These are phyloP conservation scores for Sextonia rubra DNA, from an alignment of 164 flowering plant species.

Conservation along the genomic window DNA sequence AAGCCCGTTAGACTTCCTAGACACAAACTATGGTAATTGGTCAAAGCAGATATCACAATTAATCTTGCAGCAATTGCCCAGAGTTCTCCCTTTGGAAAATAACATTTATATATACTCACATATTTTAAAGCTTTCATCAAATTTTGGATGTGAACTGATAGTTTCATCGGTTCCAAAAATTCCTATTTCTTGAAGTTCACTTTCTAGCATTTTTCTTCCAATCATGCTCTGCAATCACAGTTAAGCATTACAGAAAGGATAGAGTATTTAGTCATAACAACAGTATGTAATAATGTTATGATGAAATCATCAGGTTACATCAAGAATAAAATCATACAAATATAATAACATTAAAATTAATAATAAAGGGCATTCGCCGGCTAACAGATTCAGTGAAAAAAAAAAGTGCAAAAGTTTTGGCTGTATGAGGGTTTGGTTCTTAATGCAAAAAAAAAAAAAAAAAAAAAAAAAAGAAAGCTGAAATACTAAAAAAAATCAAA, in stretches of 20 bases:
- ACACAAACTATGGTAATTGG: background rate
- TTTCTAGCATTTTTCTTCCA: conserved; percentile 75
- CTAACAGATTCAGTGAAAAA: background rate
- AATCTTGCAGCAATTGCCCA: background rate
- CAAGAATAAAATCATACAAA: too few species aligned
- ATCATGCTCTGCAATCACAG: conserved; percentile 77
- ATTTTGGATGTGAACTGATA: conserved; percentile 57
- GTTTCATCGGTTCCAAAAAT: conserved; percentile 73
- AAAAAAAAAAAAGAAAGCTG: too few species aligned
- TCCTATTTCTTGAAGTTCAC: conserved; percentile 77
- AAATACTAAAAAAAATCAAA: background rate
- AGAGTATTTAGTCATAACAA: background rate
- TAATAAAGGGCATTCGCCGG: background rate
- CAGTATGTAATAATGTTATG: background rate
- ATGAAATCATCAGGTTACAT: background rate
- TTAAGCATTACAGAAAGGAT: background rate
- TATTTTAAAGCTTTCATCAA: conserved; percentile 77
- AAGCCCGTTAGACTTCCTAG: background rate
- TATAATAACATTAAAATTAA: background rate
- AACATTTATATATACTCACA: conserved; percentile 39
- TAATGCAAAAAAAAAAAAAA: too few species aligned
- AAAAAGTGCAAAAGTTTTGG: background rate
- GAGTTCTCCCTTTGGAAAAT: background rate
- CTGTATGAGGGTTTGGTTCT: background rate
- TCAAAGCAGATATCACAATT: background rate